Evolutionary conservation across 345 rosid species (phyloP), one percentile per base, ranked within the genome.

Genomic region (Reutealis trisperma): DNA sequence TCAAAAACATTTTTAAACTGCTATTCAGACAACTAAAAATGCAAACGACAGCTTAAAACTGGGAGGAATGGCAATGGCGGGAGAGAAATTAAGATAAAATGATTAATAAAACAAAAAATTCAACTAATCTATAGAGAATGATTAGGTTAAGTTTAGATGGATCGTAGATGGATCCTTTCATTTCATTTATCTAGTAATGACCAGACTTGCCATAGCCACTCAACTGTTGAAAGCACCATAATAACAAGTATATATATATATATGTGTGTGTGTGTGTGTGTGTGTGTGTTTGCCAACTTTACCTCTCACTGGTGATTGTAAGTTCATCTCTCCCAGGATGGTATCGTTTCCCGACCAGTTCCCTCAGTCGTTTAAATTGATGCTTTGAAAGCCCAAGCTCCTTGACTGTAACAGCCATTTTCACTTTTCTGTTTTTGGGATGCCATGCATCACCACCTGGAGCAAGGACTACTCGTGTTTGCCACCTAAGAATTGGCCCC

Each of bases 361-460:
- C 96, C 72, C 94, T 79, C 67, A 96, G 74, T 78, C 96, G 88
- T 72, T 84, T 87, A 78, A 88, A 91, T 75, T 93, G 97, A 82
- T 86, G 82, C 78, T 84, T 96, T 30, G 98, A 93, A 79, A 96
- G 96, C 63, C 98, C 97, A 7, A 93, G 97, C 84, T 93, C 99
- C 78, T 90, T 96, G 58, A 96, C 98, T 30, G 99, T 92, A 59
- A 93, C 94, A 67, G 95, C 81, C 92, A 96, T 80, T 83, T 96
- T 96, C 25, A 92, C 97, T 83, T 90, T 90, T 83, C 97, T 85
- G 86, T 96, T 96, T 85, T 96, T 96, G 67, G 99, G 99, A 89
- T 93, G 98, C 99, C 99, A 93, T 0, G 97, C 93, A 83, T 93
- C 97, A n/a, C 97, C 99, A 63, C 97, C 97, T 18, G 99, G 97